A percentile compares a stretch with the other conserved stretches of the same genome.
phyloP scores from a whole-genome alignment of 1,284 basidiomycete species.

The Rhodotorula glutinis region DNA sequence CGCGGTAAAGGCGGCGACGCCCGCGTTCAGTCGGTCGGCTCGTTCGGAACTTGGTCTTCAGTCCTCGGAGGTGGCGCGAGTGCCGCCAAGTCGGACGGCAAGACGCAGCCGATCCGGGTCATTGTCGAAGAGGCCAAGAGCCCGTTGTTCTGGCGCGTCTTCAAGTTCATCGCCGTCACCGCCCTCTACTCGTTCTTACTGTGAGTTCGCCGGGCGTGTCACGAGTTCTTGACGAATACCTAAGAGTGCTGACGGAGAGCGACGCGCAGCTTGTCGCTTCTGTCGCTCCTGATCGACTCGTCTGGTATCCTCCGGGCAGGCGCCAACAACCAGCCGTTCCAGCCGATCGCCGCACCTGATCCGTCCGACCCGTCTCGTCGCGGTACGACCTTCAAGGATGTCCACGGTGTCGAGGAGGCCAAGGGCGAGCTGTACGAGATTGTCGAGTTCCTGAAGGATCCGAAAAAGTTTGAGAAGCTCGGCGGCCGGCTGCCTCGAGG shows the following conservation, averaged over 20 bases:
- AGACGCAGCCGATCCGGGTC: slow-evolving; percentile 65
- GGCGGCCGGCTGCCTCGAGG: slow-evolving; percentile 91
- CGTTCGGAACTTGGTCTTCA: slow-evolving; percentile 42
- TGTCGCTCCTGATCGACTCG: slow-evolving; percentile 86
- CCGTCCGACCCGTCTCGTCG: slow-evolving; percentile 53
- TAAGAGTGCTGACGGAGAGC: not conserved
- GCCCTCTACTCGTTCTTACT: slow-evolving; percentile 45
- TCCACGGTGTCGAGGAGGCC: slow-evolving; percentile 91
- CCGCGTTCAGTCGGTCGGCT: slow-evolving; percentile 57
- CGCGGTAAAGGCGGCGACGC: slow-evolving; percentile 54
- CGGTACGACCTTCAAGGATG: slow-evolving; percentile 73
- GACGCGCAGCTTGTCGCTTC: slow-evolving; percentile 66
- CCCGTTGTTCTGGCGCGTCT: slow-evolving; percentile 50
- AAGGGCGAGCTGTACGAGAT: slow-evolving; percentile 90
- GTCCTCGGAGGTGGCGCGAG: slow-evolving; percentile 46
- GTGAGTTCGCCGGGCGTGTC: slow-evolving; percentile 47
- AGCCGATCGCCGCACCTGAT: slow-evolving; percentile 66
- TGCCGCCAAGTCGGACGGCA: slow-evolving; percentile 6
- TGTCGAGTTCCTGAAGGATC: slow-evolving; percentile 88
- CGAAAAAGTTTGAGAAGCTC: slow-evolving; percentile 76
- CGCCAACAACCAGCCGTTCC: slow-evolving; percentile 69
- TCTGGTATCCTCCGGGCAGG: slow-evolving; percentile 85
- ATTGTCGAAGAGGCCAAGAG: slow-evolving; percentile 71
- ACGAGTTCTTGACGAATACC: too few relatives aligned
- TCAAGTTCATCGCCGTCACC: slow-evolving; percentile 57